Base-by-base conservation (phyloP, 305 asterid genomes). In the Nicotiana rustica region DNA sequence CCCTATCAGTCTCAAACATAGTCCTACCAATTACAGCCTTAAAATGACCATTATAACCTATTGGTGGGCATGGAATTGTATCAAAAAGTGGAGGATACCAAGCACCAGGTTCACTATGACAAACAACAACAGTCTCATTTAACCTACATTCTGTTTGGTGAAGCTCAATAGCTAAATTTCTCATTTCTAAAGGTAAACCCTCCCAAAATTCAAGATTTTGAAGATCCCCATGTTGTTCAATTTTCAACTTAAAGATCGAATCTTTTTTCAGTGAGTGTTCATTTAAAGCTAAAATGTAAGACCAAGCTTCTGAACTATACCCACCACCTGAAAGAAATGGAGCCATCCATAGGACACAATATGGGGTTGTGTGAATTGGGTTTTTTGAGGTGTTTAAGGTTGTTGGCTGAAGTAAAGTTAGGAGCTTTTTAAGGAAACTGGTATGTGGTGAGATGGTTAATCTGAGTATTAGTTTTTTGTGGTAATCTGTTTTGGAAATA, bases 101-200 rank as follows among this genome's bases (percentile, higher is more conserved):
- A 78, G 96, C 97, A 83, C 98, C 98, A 2, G 98, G 97, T 78
- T 95, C 98, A 83, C 97, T 95, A 78, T 95, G 98, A 85, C 97
- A 95, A 31, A 95, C 83, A 25, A 92, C 97, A 80, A 92, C 67
- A 35, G 95, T 95, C 80, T 89, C 92, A 83, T 93, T 86, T 66
- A 80, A 52, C 77, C 83, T 80, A 81, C 98, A 93, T 29, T 76
- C 44, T 13, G 89, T 87, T n/a, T 83, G 88, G 81, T 90, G 57
- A 65, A 93, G 91, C 87, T 88, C 83, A 66, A 88, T 5, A 10
- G 93, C 97, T 57, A 91, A 90, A 10, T 84, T 80, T 76, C 91
- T 88, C 91, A 89, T 91, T 44, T 91, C 94, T 18, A 21, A 8
- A 6, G 98, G 88, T 84, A 95, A 88, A 71, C 98, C 98, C 60